Base-by-base conservation (phyloP, 495 filamentous ascomycete species). In the Elasticomyces elasticus region DNA sequence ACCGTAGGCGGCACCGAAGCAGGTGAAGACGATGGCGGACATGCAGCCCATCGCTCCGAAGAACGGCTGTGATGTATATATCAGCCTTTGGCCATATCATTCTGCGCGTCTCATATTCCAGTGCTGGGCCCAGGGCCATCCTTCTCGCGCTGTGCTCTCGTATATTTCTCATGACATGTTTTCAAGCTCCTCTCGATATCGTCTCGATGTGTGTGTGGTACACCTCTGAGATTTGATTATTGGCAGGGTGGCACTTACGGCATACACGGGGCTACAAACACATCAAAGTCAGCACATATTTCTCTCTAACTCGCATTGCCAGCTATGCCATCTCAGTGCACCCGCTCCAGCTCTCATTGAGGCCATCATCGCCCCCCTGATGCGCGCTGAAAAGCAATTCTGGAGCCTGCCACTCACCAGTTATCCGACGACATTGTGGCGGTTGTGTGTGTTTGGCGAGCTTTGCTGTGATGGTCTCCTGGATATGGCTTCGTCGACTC, bases 11-110 rank as follows among this genome's bases (percentile, higher is more conserved):
- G 91, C 91, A 65, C 91, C 91, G 63, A 98, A 88, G 79, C 91
- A 98, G 69, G 91, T 96, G 79, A 98, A 98, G 64, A 96, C 88
- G 70, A 98, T 96, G 70, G 92, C 87, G 59, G 88, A 87, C 53
- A 90, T 94, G 79, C 92, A 99, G 69, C 92, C 92, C 84, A 99
- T 94, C 71, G 89, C 89, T 76, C 94, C 91, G 71, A 99, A 99
- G 78, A 99, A 99, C 70, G 92, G 92, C 92, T 94, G 67, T 49
- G 13, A 47, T n/a, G 42, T 42, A 45, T 45, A 9, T 44, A 33
- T 40, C 19, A 40, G 35, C 35, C 2, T 3, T 3, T 40, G 35
- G 12, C 19, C 35, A 3, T 40, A 17, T 3, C 13, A 15, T 15
- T 5, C 2, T 17, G 15, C 35, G 13, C 13, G 5, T 4, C 3